Evolutionary conservation across 352 stramenopile species (phyloP).

Genomic region (Phytophthora melonis): DNA sequence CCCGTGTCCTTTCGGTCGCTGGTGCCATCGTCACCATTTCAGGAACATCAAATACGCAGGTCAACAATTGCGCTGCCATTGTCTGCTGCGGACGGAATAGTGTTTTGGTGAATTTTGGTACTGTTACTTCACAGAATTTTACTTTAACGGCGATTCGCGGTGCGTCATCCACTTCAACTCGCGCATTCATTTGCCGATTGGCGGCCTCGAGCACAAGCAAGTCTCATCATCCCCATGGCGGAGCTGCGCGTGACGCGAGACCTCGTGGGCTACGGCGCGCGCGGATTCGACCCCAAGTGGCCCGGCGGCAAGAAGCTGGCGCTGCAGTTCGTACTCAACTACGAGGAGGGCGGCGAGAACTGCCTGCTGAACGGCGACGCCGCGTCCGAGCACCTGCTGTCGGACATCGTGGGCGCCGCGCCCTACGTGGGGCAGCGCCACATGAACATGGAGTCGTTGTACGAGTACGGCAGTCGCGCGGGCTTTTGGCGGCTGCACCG

Average conservation of each 20-base stretch:
- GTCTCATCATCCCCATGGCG: background rate
- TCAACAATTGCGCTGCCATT: too few relatives aligned
- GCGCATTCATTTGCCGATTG: slow-evolving; percentile 18
- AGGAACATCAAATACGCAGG: too few relatives aligned
- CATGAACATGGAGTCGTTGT: slow-evolving; percentile 96
- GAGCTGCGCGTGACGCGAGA: slow-evolving; percentile 55
- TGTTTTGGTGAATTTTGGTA: too few relatives aligned
- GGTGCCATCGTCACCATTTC: too few relatives aligned
- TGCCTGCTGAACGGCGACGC: slow-evolving; percentile 92
- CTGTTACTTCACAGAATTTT: background rate
- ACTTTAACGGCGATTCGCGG: background rate
- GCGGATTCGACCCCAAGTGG: slow-evolving; percentile 82
- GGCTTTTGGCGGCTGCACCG: slow-evolving; percentile 96
- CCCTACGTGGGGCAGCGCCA: slow-evolving; percentile 81
- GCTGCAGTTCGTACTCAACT: slow-evolving; percentile 97
- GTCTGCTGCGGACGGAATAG: too few relatives aligned
- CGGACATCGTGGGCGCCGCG: slow-evolving; percentile 91
- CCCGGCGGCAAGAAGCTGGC: slow-evolving; percentile 88
- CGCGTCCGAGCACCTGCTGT: slow-evolving; percentile 92
- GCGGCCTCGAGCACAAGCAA: slow-evolving; percentile 1
- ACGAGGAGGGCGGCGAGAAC: slow-evolving; percentile 96
- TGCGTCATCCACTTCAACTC: slow-evolving; percentile 18
- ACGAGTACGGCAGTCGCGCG: slow-evolving; percentile 95
- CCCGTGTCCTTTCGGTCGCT: too few relatives aligned
- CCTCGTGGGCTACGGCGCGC: slow-evolving; percentile 89